These are phyloP conservation scores for Hypholoma sublateritium DNA, from an alignment of 768 basidiomycete species.

Conservation along the genomic window DNA sequence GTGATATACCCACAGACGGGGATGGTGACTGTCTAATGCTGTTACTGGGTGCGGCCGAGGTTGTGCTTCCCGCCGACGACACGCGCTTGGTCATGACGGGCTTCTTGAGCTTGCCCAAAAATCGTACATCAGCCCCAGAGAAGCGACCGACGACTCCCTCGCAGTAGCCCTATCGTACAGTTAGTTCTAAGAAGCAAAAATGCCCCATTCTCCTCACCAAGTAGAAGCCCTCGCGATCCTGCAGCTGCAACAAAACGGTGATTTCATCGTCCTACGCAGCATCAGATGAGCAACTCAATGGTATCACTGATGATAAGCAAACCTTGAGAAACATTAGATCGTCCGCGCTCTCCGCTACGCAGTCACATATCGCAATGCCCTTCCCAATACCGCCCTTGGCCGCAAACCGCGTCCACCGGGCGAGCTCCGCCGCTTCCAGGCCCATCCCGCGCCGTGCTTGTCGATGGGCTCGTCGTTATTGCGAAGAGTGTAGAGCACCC, in stretches of 20 bases:
- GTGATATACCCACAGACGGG: not conserved
- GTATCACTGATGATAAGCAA: constrained; percentile 19
- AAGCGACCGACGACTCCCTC: constrained; percentile 87
- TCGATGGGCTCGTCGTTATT: too few species aligned
- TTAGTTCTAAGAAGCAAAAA: not conserved
- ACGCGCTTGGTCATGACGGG: constrained; percentile 75
- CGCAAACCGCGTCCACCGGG: constrained; percentile 83
- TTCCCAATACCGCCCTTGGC: constrained; percentile 83
- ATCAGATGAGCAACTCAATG: not conserved
- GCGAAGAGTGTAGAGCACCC: too few species aligned
- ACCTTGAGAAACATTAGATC: constrained; percentile 91
- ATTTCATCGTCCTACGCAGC: constrained; percentile 71
- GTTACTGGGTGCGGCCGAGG: not conserved
- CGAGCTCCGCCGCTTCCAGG: constrained; percentile 74
- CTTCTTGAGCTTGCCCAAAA: constrained; percentile 75
- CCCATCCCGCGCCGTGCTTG: constrained; percentile 16
- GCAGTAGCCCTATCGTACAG: constrained; percentile 65
- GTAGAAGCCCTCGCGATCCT: constrained; percentile 50
- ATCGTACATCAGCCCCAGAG: constrained; percentile 58
- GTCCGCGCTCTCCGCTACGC: constrained; percentile 67
- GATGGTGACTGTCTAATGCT: not conserved
- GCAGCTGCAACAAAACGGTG: constrained; percentile 70
- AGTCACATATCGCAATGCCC: constrained; percentile 73
- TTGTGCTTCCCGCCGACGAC: constrained; percentile 30
- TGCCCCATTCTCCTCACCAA: constrained; percentile 42